Evolutionary conservation across 225 moss, liverwort and hornwort species (phyloP), one percentile per base, ranked within the genome.

Genomic region (Marchantia paleacea): DNA sequence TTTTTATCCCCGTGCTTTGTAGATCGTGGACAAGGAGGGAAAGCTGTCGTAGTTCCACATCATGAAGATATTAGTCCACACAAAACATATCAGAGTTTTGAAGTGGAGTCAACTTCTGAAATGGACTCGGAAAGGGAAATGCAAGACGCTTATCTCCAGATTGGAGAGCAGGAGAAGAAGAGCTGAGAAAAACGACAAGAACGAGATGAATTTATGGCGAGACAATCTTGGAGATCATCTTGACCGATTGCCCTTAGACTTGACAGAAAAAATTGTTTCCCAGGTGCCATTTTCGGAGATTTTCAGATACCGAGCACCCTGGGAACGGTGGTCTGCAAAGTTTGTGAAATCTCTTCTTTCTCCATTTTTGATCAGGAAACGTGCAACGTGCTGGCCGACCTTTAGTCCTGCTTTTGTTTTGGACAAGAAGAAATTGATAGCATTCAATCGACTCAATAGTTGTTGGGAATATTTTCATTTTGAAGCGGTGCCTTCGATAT

Each of bases 331-430:
- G 75, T 55, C 75, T 14, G 13, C 18, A 15, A 57, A 75, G 55
- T 75, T 75, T 75, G 55, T 75, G 30, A 75, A 75, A 58, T 75
- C 55, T 55, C 55, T 75, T 55, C 75, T 75, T 29, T 75, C 75
- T 75, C 75, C 75, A 25, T 75, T 75, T 11, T 25, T 75, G 29
- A 58, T 10, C 58, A 75, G 55, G 26, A 75, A 75, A 2, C 55
- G 31, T 16, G 75, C 75, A 57, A 16, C 75, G 5, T 75, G 75
- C 58, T 75, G 75, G 75, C 75, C 75, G 31, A 55, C 75, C 10
- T 75, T 75, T 48, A 75, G 75, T 75, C 75, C 75, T 75, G 75
- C 75, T 0, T 75, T 75, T 57, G 75, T 75, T 57, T 31, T 75
- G 28, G 75, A 75, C 48, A 55, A 55, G 58, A 57, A 29, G 58